These are phyloP conservation scores for Ochromonadaceae sp. DNA, from an alignment of 352 stramenopile species.

Conservation along the genomic window DNA sequence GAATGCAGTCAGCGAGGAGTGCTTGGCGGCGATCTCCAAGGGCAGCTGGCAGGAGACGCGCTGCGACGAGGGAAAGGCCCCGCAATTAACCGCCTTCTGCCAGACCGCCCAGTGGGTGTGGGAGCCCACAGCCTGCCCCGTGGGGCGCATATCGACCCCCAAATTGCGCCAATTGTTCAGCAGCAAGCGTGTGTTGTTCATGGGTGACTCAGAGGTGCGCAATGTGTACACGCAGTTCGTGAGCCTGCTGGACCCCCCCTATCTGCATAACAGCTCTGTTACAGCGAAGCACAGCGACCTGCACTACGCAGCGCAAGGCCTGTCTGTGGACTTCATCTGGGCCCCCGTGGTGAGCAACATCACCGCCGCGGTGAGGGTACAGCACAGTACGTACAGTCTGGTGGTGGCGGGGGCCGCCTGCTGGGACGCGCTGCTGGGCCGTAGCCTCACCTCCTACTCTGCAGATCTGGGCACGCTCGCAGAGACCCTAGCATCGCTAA, in stretches of 20 bases:
- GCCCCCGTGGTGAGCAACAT: constrained; percentile 14
- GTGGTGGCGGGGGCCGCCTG: constrained; percentile 24
- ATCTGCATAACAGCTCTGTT: constrained; percentile 26
- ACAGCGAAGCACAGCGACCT: constrained; percentile 29
- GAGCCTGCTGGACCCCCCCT: constrained; percentile 10
- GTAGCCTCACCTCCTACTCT: too few species aligned
- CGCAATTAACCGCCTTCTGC: neutral
- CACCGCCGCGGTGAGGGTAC: constrained; percentile 17
- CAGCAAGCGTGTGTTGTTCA: constrained; percentile 14
- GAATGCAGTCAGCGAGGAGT: neutral
- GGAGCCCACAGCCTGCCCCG: neutral
- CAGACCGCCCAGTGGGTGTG: neutral
- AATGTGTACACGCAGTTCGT: constrained; percentile 28
- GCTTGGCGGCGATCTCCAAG: neutral
- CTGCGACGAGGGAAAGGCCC: neutral
- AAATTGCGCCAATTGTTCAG: neutral
- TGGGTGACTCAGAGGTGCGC: constrained; percentile 27
- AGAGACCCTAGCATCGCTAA: too few species aligned
- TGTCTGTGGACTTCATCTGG: constrained; percentile 11
- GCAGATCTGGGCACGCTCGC: too few species aligned
- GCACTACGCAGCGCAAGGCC: constrained; percentile 16
- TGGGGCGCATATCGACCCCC: neutral
- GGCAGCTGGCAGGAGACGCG: neutral
- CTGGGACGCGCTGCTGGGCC: constrained; percentile 29
- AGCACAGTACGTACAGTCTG: neutral